Conservation (phyloP, 768 basidiomycete species). For the Tulasnella sp. region DNA sequence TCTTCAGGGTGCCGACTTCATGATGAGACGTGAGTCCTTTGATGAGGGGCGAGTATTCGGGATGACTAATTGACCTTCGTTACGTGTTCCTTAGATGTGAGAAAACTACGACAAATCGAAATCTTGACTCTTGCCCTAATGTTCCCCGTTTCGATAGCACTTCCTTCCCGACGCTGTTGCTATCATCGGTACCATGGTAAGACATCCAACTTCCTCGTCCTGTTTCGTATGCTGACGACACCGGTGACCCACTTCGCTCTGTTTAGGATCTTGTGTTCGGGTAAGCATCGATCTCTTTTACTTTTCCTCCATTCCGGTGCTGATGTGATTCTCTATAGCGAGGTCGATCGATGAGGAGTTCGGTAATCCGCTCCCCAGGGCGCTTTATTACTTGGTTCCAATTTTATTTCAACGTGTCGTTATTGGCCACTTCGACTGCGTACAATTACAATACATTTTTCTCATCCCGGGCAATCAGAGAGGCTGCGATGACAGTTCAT, state of each 20-base stretch:
- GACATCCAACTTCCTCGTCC: constrained; percentile 40
- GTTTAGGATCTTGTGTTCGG: constrained; percentile 85
- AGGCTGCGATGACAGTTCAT: too few species aligned
- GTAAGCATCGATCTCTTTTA: constrained; percentile 52
- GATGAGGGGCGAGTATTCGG: neutral
- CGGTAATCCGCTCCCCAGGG: neutral
- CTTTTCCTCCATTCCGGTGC: neutral
- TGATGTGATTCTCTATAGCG: neutral
- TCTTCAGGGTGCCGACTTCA: constrained; percentile 94
- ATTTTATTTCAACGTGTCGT: neutral
- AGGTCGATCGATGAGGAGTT: constrained; percentile 13
- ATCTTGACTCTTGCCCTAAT: neutral
- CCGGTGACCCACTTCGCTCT: neutral
- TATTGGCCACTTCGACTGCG: neutral
- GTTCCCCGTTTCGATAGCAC: constrained; percentile 53
- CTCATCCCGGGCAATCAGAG: neutral
- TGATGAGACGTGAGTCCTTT: constrained; percentile 82
- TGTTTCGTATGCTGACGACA: constrained; percentile 39
- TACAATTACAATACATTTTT: constrained; percentile 14
- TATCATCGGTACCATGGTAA: constrained; percentile 96
- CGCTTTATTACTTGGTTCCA: neutral
- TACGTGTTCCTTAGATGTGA: constrained; percentile 35
- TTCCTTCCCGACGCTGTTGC: constrained; percentile 94
- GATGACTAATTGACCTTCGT: constrained; percentile 32
- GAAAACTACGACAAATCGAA: neutral